A percentile compares a stretch with the other conserved stretches of the same genome.
phyloP scores from a whole-genome alignment of 2,329 filamentous ascomycete genomes.

The Penicillium rolfsii region DNA sequence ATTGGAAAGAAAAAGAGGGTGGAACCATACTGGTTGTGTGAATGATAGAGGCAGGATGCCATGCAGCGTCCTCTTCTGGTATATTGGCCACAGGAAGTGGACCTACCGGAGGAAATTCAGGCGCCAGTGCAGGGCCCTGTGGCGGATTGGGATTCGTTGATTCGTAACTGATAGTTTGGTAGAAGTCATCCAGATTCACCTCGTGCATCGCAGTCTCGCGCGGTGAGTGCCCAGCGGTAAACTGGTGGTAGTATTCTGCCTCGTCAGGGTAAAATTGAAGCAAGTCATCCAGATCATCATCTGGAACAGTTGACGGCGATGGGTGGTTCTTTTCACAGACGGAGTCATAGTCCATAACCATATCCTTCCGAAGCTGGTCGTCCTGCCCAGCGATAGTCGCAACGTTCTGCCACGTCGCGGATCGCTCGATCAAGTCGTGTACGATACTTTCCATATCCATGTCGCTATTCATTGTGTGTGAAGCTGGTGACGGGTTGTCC shows the following conservation, averaged over 20 bases:
- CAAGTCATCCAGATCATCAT: constrained; percentile 39
- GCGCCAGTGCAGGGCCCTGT: constrained; percentile 3
- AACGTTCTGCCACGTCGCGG: constrained; percentile 22
- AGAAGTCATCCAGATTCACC: constrained; percentile 39
- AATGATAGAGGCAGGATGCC: constrained; percentile 31
- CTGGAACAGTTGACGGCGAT: constrained; percentile 21
- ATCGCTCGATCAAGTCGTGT: constrained; percentile 25
- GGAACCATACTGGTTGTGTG: constrained; percentile 37
- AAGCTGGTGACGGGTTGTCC: constrained; percentile 27
- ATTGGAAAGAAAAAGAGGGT: background rate
- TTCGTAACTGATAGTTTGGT: constrained; percentile 28
- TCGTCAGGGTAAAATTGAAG: constrained; percentile 39
- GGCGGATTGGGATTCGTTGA: constrained; percentile 16
- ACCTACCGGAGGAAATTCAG: constrained; percentile 5
- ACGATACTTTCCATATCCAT: constrained; percentile 25
- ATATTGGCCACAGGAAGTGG: constrained; percentile 14
- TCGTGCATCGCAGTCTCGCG: constrained; percentile 22
- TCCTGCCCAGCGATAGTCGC: constrained; percentile 28
- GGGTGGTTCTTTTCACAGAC: constrained; percentile 18
- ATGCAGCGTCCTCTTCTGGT: constrained; percentile 20
- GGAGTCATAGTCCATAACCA: constrained; percentile 34
- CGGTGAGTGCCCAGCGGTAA: constrained; percentile 14
- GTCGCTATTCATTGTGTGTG: constrained; percentile 20
- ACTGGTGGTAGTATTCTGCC: constrained; percentile 27
- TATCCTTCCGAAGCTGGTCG: constrained; percentile 22